Evolutionary conservation across 1,139 yeast species (phyloP).

Genomic region (Pichia sp.): DNA sequence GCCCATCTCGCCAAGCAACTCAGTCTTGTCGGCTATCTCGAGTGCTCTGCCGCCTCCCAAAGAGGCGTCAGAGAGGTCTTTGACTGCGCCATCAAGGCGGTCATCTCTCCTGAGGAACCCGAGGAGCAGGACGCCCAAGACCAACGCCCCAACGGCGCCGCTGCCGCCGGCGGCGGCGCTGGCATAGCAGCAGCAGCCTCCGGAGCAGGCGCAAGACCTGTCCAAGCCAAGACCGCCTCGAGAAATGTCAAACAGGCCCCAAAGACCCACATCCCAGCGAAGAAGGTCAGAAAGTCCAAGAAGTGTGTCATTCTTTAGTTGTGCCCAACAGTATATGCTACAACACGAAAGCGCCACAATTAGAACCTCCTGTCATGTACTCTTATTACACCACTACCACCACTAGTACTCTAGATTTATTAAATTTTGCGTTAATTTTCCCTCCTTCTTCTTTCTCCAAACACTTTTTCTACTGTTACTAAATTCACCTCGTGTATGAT

Average conservation of each 20-base stretch:
- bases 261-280: slow-evolving; percentile 13
- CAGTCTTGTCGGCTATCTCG: slow-evolving; percentile 72
- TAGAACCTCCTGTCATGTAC: no score
- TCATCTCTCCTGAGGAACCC: slow-evolving; percentile 50
- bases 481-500: neutral
- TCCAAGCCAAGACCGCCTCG: slow-evolving; percentile 7
- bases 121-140: slow-evolving; percentile 15
- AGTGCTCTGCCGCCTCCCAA: slow-evolving; percentile 93
- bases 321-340: no score
- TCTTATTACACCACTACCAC: no score
- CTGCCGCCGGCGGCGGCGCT: slow-evolving; percentile 33
- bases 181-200: slow-evolving; percentile 9
- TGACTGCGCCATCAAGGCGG: slow-evolving; percentile 73
- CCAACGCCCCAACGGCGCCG: neutral
- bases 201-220: neutral
- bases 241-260: slow-evolving; percentile 13
- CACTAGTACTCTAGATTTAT: neutral
- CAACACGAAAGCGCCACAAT: no score
- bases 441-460: neutral
- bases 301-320: slow-evolving; percentile 46
- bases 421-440: neutral
- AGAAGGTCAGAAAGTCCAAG: slow-evolving; percentile 42
- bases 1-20: slow-evolving; percentile 62
- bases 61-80: slow-evolving; percentile 79
- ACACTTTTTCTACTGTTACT: neutral